Percentiles rank a stretch among this genome's conserved stretches.
Evolutionary conservation across 139 green algal species (phyloP).

Genomic region (Coelastrella sp.): DNA sequence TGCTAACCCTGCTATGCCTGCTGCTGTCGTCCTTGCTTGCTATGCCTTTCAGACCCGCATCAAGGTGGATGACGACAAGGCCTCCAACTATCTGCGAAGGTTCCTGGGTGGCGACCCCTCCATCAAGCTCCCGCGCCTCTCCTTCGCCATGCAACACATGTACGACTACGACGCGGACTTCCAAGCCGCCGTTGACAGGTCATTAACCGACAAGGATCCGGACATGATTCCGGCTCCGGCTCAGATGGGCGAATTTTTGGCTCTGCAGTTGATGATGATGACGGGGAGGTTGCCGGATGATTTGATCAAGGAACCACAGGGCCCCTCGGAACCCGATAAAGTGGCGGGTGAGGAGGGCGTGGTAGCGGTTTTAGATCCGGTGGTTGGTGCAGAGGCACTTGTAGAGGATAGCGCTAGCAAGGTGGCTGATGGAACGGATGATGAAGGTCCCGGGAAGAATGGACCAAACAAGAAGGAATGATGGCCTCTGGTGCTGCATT

Average conservation of each 20-base stretch:
- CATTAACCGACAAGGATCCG: neutral
- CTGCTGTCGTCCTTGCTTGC: neutral
- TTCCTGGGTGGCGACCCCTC: conserved; percentile 43
- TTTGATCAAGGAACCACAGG: neutral
- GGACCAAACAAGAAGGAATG: too few species aligned
- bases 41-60: neutral
- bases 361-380: neutral
- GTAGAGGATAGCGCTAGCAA: too few species aligned
- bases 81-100: neutral
- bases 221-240: neutral
- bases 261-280: conserved; percentile 3
- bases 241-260: neutral
- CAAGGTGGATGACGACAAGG: conserved; percentile 29
- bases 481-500: too few species aligned
- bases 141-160: conserved; percentile 48
- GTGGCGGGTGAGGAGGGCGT: neutral
- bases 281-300: conserved; percentile 1
- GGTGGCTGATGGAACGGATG: too few species aligned
- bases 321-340: neutral
- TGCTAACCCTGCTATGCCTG: neutral
- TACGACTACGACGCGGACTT: conserved; percentile 52
- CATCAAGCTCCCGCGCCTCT: conserved; percentile 20
- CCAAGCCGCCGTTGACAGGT: conserved; percentile 31
- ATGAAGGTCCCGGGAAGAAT: too few species aligned
- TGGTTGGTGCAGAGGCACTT: neutral